Evolutionary conservation across 225 moss, liverwort and hornwort species (phyloP), one percentile per base, ranked within the genome.

Genomic region (Bryoerythrophyllum caledonicum): DNA sequence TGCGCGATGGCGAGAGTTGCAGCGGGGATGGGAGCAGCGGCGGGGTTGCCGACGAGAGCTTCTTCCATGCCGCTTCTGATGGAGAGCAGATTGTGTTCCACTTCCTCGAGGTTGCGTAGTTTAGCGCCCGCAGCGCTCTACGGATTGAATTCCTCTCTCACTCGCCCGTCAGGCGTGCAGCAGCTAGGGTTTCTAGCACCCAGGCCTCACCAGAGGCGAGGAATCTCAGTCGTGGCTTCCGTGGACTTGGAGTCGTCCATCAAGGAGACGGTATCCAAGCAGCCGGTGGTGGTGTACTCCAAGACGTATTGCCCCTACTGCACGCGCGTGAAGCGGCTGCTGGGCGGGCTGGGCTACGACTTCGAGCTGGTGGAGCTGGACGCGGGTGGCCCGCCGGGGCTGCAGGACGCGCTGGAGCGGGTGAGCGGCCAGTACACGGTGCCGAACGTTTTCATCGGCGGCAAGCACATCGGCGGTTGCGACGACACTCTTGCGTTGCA

Each of bases 291-390:
- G 34, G 76, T 88, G 5, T 88, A 85, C 67, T 85, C 85, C 60
- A 88, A 88, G 46, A 37, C 83, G 44, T 85, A 54, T n/a, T 88
- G 88, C 85, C 88, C 88, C 85, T 88, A 86, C 74, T 86, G 86
- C 72, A 81, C 71, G 78, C 85, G 76, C 15, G 86, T 88, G 27
- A 88, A 88, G 74, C 83, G 75, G 35, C 81, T 88, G 51, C 71
- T 88, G 46, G 75, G 79, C 60, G 79, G 79, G 63, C 67, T 88
- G 79, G 88, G 88, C 60, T 83, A 83, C 79, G 77, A 86, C 20
- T 65, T 83, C 65, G 68, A 86, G 74, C 79, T 72, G 6, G 74
- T 88, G 49, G 88, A 88, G 72, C 86, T 88, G 13, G 88, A 88
- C 76, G 65, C 52, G 72, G 55, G 48, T 28, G 88, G 77, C 70